Evolutionary conservation across 371 early-diverging fungal genomes (phyloP).

Genomic region (Mortierella polycephala): DNA sequence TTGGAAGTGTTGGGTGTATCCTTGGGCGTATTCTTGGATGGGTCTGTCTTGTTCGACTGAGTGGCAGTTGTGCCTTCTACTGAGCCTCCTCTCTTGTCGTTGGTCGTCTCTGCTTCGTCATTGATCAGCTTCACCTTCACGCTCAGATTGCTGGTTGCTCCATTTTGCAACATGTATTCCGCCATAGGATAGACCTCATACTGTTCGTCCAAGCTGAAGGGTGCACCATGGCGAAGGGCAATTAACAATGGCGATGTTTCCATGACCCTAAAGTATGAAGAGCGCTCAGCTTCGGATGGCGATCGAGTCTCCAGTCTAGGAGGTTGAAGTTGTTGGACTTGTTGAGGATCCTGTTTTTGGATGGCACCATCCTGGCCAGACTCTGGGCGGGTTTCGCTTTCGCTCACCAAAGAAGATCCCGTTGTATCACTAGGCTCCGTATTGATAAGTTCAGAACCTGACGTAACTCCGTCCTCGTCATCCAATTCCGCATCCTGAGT

Average conservation of each 20-base stretch:
- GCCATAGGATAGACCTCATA: constrained; percentile 53
- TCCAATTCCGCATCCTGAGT: constrained; percentile 25
- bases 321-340: neutral
- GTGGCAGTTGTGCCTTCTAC: neutral
- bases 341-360: neutral
- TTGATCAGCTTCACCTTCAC: constrained; percentile 44
- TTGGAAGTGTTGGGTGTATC: neutral
- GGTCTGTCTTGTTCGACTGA: neutral
- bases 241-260: constrained; percentile 48
- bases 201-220: constrained; percentile 39
- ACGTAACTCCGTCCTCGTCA: constrained; percentile 1
- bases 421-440: constrained; percentile 11
- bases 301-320: constrained; percentile 1
- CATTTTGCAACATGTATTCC: constrained; percentile 52
- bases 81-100: neutral
- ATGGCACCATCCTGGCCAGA: neutral
- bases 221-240: constrained; percentile 43
- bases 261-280: constrained; percentile 41
- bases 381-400: constrained; percentile 4
- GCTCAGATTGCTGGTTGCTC: constrained; percentile 49
- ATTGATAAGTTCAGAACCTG: constrained; percentile 8
- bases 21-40: neutral
- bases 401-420: constrained; percentile 7
- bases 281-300: constrained; percentile 1
- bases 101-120: constrained; percentile 10